phyloP scores from a whole-genome alignment of 1,284 basidiomycete species.

The Naganishia sp. region DNA sequence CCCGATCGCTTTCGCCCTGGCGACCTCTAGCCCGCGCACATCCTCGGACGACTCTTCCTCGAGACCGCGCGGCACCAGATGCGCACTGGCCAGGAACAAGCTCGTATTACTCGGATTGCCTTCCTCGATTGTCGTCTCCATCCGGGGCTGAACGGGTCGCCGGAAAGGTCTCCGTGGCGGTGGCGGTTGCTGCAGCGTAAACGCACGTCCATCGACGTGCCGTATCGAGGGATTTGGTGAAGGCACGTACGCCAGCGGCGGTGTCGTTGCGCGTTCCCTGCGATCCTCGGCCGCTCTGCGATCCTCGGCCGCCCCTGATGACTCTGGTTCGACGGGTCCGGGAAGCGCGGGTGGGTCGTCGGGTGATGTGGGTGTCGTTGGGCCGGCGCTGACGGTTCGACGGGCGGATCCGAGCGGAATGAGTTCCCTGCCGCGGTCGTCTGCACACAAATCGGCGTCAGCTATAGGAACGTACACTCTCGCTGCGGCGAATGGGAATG shows the following conservation, averaged over 20 bases:
- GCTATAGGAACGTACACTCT: neutral
- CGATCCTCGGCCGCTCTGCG: neutral
- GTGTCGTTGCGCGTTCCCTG: neutral
- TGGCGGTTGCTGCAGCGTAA: conserved; percentile 12
- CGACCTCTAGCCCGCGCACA: neutral
- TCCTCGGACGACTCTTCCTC: neutral
- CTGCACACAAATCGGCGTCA: neutral
- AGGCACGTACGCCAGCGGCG: conserved; percentile 3
- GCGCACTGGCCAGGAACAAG: neutral
- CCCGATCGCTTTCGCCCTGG: neutral
- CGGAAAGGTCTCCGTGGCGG: conserved; percentile 5
- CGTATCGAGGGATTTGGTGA: neutral
- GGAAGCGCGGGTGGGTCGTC: neutral
- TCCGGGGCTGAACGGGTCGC: neutral
- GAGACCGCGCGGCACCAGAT: neutral
- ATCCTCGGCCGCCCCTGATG: neutral
- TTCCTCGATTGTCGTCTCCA: neutral
- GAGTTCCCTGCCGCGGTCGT: neutral
- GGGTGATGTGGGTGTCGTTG: neutral
- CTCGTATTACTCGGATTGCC: neutral
- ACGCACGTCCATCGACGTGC: neutral
- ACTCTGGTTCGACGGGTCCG: neutral
- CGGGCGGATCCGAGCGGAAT: neutral
- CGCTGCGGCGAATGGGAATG: too few relatives aligned
- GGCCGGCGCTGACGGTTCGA: neutral